Evolutionary conservation across 495 filamentous ascomycete genomes (phyloP).

Genomic region (Aspergillus diversus): DNA sequence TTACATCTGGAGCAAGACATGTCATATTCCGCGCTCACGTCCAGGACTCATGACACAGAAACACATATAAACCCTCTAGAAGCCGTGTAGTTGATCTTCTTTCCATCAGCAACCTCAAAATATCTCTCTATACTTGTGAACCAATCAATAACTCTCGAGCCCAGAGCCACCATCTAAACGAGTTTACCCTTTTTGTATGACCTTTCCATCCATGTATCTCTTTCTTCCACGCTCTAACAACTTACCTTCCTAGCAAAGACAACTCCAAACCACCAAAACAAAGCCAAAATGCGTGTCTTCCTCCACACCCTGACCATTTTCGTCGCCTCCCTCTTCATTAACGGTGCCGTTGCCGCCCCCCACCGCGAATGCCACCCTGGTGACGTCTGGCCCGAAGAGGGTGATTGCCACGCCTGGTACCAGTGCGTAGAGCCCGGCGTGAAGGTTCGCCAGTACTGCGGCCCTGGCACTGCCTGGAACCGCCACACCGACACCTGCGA

Average conservation of each 20-base stretch:
- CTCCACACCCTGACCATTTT: conserved; percentile 9
- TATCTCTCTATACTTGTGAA: background rate
- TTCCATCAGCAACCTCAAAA: too few relatives aligned
- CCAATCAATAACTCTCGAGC: background rate
- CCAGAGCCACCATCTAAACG: background rate
- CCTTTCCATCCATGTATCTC: background rate
- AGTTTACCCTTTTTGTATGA: background rate
- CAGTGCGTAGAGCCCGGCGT: conserved; percentile 3
- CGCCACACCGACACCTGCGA: conserved; percentile 7
- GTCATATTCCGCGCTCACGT: background rate
- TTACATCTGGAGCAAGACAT: background rate
- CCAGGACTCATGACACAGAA: too few relatives aligned
- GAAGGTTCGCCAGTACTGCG: conserved; percentile 5
- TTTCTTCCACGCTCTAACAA: background rate
- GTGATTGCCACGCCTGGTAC: conserved; percentile 13
- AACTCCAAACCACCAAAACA: background rate
- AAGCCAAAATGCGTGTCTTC: conserved; percentile 9
- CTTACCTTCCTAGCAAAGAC: background rate
- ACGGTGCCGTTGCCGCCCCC: conserved; percentile 3
- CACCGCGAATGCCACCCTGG: conserved; percentile 3
- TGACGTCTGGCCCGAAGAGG: conserved; percentile 5
- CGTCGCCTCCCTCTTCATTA: conserved; percentile 12
- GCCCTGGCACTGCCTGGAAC: conserved; percentile 14
- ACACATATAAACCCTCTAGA: too few relatives aligned
- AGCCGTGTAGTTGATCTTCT: too few relatives aligned